phyloP scores from a whole-genome alignment of 2,329 filamentous ascomycete species.

The Epichloe uncinata region DNA sequence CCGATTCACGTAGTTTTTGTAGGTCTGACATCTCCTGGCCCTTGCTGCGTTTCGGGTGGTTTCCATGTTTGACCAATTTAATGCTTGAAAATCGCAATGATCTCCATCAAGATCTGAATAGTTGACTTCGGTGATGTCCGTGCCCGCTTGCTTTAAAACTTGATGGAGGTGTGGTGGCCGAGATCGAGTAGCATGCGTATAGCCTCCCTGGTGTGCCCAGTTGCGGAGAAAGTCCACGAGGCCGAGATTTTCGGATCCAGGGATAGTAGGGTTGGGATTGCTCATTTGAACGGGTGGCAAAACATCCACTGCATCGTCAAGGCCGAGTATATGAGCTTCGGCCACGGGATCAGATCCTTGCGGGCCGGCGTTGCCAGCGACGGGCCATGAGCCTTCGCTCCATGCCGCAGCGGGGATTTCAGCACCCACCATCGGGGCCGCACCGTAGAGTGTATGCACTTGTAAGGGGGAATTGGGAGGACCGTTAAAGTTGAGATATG shows the following conservation, averaged over 20 bases:
- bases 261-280: constrained; percentile 22
- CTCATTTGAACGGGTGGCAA: constrained; percentile 14
- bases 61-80: constrained; percentile 42
- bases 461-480: not conserved
- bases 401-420: not conserved
- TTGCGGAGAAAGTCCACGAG: constrained; percentile 35
- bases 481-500: not conserved
- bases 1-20: constrained; percentile 46
- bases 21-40: constrained; percentile 31
- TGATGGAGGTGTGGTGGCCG: constrained; percentile 16
- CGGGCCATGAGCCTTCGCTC: not conserved
- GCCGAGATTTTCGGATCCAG: constrained; percentile 36
- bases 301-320: not conserved
- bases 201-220: constrained; percentile 28
- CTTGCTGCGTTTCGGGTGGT: constrained; percentile 37
- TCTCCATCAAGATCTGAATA: constrained; percentile 42
- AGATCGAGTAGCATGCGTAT: constrained; percentile 13
- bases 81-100: constrained; percentile 42
- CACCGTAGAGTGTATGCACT: not conserved
- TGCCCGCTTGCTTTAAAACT: constrained; percentile 18
- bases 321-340: not conserved
- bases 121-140: constrained; percentile 13
- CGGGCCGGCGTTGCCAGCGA: not conserved
- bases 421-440: not conserved
- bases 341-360: constrained; percentile 1